Conservation (phyloP, 164 flowering plant species). For the Dillenia turbinata region DNA sequence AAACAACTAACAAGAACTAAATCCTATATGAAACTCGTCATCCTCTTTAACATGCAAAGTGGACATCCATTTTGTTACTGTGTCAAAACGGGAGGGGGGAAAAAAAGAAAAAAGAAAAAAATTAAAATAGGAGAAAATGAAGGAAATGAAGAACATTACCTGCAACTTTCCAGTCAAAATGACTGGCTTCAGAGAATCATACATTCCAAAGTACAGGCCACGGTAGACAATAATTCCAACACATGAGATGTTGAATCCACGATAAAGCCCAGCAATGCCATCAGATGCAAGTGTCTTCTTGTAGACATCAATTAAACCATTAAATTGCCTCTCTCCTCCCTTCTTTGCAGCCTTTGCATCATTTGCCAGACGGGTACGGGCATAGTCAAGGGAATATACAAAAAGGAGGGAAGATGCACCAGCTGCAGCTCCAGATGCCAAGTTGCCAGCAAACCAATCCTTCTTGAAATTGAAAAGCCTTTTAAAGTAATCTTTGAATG, state of each 20-base stretch:
- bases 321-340: slow-evolving; percentile 47
- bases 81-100: no score
- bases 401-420: slow-evolving; percentile 47
- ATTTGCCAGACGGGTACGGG: slow-evolving; percentile 44
- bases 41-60: no score
- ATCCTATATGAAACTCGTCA: no score
- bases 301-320: slow-evolving; percentile 45
- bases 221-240: slow-evolving; percentile 50
- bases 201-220: slow-evolving; percentile 48
- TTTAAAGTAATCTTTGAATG: slow-evolving; percentile 54
- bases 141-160: slow-evolving; percentile 14
- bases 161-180: slow-evolving; percentile 28
- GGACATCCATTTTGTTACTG: no score
- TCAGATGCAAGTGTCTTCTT: slow-evolving; percentile 33
- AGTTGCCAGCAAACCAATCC: slow-evolving; percentile 55
- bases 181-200: slow-evolving; percentile 42
- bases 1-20: no score
- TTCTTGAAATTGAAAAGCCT: slow-evolving; percentile 51
- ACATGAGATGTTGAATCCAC: slow-evolving; percentile 47
- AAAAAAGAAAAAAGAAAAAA: no score
- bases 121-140: slow-evolving; percentile 1
- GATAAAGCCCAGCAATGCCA: slow-evolving; percentile 48
- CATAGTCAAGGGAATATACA: slow-evolving; percentile 46
- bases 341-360: slow-evolving; percentile 50
- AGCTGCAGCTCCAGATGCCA: slow-evolving; percentile 53